Base-by-base conservation (phyloP, 1,284 basidiomycete genomes). In the Tausonia pullulans region DNA sequence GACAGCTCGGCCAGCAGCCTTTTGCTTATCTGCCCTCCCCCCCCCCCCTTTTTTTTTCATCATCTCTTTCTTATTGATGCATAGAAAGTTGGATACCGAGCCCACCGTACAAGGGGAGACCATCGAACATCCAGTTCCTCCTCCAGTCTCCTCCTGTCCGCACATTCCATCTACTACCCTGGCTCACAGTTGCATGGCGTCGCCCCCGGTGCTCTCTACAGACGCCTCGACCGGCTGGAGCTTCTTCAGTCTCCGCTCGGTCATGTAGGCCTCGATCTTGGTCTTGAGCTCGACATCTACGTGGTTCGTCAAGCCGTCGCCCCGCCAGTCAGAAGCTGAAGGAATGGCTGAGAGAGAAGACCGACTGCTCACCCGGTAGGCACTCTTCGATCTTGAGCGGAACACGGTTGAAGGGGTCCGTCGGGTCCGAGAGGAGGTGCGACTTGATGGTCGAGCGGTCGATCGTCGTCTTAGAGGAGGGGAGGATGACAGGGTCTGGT, bases 361-460 rank as follows among this genome's bases (percentile, higher is more conserved):
- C 41, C 52, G n/a, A 8, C 10, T 14, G 78, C 82, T 68, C 69
- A 87, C 87, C 76, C n/a, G 90, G 84, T 66, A 87, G 75, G 46
- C 92, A 86, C 10, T 94, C 88, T 69, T 88, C 88, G 66, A 92
- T 83, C 43, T 81, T 79, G 40, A 95, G 79, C 27, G 90, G 88
- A 45, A 81, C 78, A 59, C 91, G 85, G 75, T 93, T 95, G 82
- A 94, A 94, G 0, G 92, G 92, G 75, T 94, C 91, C 64, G 86
- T 90, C 16, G 86, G 79, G 73, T 98, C 95, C 2, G 92, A 95
- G 40, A 98, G 78, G 56, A 98, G 78, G 74, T 95, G 92, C 1
- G 92, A 88, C 73, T 97, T 96, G 79, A 99, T 98, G 1, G 95
- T 98, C 0, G 88, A 83, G 51, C 89, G 84, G 75, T 99, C 96